Evolutionary conservation across 768 basidiomycete genomes (phyloP), one percentile per base, ranked within the genome.

Genomic region (Sarcodon sp.): DNA sequence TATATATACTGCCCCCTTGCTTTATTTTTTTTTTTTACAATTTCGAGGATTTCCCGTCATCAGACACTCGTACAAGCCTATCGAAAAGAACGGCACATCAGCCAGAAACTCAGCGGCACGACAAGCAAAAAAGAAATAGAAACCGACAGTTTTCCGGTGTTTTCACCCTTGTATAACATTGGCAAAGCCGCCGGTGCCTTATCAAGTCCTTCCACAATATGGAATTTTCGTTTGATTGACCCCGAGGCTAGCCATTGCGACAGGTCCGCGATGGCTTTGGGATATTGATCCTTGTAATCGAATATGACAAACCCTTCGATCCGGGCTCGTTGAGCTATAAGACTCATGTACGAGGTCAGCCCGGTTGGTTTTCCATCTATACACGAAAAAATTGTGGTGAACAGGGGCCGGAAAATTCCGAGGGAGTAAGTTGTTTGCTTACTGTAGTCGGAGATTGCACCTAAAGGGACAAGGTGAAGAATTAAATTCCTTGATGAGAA

Each of bases 361-460:
- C 86, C 86, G 50, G 70, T 73, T 1, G 86, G 81, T 50, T 71
- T 75, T 1, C 66, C 48, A 31, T 86, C 83, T 86, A 55, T 32
- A 34, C 7, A 13, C n/a, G 39, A 7, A 41, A 16, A 16, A 13
- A 11, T 13, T 41, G 15, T 7, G 39, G 5, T 27, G 7, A 15
- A 41, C 8, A 8, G 16, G 15, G 11, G 8, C 13, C 4, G 8
- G 39, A 41, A n/a, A 41, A 13, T 41, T 13, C 4, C 1, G 13
- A 41, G 7, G 8, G 8, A 15, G 13, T 39, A n/a, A 4, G 21
- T 2, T 27, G 21, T 41, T 39, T 27, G 62, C 79, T 47, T 52
- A 85, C 83, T 88, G 59, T 91, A 93, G 27, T 75, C 74, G 38
- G 90, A 87, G 53, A 96, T 93, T 33, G 86, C 87, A 48, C 86